Evolutionary conservation across 1,139 yeast species (phyloP).

Genomic region (Debaryomycetaceae sp.): DNA sequence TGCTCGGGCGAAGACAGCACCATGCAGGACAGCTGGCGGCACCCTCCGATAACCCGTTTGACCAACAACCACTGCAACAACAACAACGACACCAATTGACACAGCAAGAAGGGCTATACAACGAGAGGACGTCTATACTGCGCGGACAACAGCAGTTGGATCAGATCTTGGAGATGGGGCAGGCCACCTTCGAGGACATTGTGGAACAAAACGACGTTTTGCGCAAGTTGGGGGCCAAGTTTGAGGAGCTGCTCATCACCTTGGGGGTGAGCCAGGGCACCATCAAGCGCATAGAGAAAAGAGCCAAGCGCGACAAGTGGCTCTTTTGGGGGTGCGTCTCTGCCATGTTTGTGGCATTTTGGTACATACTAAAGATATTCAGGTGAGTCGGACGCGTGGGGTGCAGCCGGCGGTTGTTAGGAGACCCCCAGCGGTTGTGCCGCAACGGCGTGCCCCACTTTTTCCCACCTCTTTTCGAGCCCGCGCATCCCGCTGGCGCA

Average conservation of each 20-base stretch:
- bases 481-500: too few relatives aligned
- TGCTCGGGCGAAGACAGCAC: conserved; percentile 49
- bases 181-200: conserved; percentile 78
- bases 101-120: conserved; percentile 62
- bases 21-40: conserved; percentile 15
- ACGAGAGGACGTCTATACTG: conserved; percentile 62
- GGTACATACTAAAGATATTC: conserved; percentile 63
- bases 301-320: conserved; percentile 88
- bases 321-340: conserved; percentile 75
- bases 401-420: too few relatives aligned
- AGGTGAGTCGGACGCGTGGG: too few relatives aligned
- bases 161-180: conserved; percentile 86
- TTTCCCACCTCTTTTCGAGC: too few relatives aligned
- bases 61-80: conserved; percentile 18
- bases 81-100: conserved; percentile 30
- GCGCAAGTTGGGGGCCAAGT: conserved; percentile 55
- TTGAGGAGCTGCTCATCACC: conserved; percentile 69
- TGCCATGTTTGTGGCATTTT: conserved; percentile 63
- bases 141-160: conserved; percentile 81
- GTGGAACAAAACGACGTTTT: conserved; percentile 80
- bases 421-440: too few relatives aligned
- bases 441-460: too few relatives aligned
- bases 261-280: conserved; percentile 87
- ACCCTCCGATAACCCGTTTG: conserved; percentile 60
- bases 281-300: conserved; percentile 70